Percentiles rank a stretch among this genome's conserved stretches.
These are phyloP conservation scores for Saccharomyces mikatae DNA, from an alignment of 805 yeast species.

Conservation along the genomic window DNA sequence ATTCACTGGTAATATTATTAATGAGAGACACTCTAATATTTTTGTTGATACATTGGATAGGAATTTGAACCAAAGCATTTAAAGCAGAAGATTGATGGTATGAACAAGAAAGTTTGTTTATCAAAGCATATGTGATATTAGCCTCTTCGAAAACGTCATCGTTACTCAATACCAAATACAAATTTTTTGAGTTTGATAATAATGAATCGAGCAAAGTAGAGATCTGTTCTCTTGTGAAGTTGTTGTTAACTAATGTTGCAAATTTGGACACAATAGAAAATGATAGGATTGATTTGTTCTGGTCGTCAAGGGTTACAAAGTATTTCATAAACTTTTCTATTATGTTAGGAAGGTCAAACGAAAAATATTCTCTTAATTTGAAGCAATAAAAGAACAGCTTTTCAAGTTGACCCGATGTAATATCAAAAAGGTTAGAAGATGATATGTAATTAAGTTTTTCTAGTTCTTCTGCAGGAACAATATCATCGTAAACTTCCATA, in stretches of 20 bases:
- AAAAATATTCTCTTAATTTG: conserved; percentile 42
- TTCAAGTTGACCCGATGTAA: not conserved
- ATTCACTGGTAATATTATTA: conserved; percentile 15
- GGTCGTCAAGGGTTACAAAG: conserved; percentile 7
- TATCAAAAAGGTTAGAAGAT: not conserved
- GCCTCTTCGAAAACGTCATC: conserved; percentile 43
- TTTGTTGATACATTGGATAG: conserved; percentile 43
- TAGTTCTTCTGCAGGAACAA: conserved; percentile 24
- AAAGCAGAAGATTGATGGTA: conserved; percentile 2
- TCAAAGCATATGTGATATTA: conserved; percentile 29
- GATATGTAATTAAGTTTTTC: conserved; percentile 2
- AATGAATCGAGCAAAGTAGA: conserved; percentile 25
- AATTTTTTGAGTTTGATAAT: conserved; percentile 17
- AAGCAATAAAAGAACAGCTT: conserved; percentile 35
- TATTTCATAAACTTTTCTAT: conserved; percentile 21
- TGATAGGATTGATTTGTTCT: conserved; percentile 1
- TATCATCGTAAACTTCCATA: conserved; percentile 40
- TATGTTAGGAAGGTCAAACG: conserved; percentile 19
- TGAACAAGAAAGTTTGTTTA: conserved; percentile 15
- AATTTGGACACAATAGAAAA: conserved; percentile 3
- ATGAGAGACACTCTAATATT: conserved; percentile 24
- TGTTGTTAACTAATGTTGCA: conserved; percentile 33
- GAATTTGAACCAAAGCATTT: conserved; percentile 29
- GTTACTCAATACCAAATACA: conserved; percentile 25
- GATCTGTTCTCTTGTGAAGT: conserved; percentile 29